phyloP scores from a whole-genome alignment of 768 basidiomycete genomes.

The Leccinum imitatum region DNA sequence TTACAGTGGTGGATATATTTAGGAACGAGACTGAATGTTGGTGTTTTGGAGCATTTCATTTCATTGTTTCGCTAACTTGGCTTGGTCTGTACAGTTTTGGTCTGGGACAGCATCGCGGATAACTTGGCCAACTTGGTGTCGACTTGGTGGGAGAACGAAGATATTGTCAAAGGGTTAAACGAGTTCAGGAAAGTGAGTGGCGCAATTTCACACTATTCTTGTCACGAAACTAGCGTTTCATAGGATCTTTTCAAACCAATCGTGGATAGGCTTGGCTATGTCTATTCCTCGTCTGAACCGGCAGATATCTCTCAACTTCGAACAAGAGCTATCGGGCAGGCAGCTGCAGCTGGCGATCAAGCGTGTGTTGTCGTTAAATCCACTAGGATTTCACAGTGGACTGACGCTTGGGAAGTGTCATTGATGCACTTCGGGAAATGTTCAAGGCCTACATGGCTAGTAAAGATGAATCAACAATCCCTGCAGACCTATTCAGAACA shows the following conservation, averaged over 20 bases:
- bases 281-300: constrained; percentile 63
- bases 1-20: constrained; percentile 70
- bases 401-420: constrained; percentile 47
- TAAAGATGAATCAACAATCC: constrained; percentile 75
- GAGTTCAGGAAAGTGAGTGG: constrained; percentile 56
- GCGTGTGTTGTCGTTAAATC: constrained; percentile 25
- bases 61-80: background rate
- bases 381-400: background rate
- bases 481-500: constrained; percentile 68
- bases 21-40: constrained; percentile 75
- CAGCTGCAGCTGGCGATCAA: constrained; percentile 47
- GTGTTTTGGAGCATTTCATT: constrained; percentile 22
- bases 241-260: constrained; percentile 72
- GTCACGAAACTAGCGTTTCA: background rate
- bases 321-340: constrained; percentile 64
- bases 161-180: constrained; percentile 52
- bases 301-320: constrained; percentile 70
- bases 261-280: constrained; percentile 76
- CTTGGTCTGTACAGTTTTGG: constrained; percentile 54
- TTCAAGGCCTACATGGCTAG: constrained; percentile 72
- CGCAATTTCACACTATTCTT: background rate
- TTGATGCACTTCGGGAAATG: constrained; percentile 67
- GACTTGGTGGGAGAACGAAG: constrained; percentile 83
- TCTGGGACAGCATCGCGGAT: constrained; percentile 71
- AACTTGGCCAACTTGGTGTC: constrained; percentile 54